Percentiles rank a stretch among this genome's conserved stretches.
phyloP scores from a whole-genome alignment of 2,329 filamentous ascomycete genomes.

The Penicillium sp. region DNA sequence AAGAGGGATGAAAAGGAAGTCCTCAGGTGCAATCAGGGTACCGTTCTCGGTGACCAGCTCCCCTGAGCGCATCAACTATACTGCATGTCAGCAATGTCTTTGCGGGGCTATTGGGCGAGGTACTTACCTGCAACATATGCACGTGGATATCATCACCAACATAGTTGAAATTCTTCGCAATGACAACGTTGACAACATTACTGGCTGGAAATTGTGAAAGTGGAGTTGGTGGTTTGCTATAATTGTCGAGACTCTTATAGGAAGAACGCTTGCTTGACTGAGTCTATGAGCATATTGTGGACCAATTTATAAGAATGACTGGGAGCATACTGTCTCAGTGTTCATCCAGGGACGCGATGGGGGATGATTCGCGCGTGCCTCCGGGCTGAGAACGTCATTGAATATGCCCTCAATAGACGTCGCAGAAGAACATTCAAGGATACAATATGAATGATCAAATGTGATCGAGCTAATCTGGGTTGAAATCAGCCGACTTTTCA shows the following conservation, averaged over 20 bases:
- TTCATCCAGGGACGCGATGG: conserved; percentile 17
- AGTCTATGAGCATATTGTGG: conserved; percentile 9
- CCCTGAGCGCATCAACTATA: conserved; percentile 71
- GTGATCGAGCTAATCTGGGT: conserved; percentile 61
- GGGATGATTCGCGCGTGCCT: conserved; percentile 23
- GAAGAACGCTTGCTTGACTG: conserved; percentile 26
- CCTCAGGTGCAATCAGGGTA: conserved; percentile 68
- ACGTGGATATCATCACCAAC: conserved; percentile 76
- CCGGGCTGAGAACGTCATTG: conserved; percentile 58
- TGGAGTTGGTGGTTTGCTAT: conserved; percentile 22
- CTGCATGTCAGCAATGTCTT: conserved; percentile 21
- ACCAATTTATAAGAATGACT: not conserved
- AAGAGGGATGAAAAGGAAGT: conserved; percentile 78
- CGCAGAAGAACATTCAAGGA: conserved; percentile 67
- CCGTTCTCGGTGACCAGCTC: conserved; percentile 73
- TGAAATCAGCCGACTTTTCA: conserved; percentile 1
- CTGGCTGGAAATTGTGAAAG: conserved; percentile 45
- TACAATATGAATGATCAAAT: conserved; percentile 67
- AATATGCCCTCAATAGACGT: conserved; percentile 81
- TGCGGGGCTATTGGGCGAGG: not conserved
- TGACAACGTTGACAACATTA: conserved; percentile 73
- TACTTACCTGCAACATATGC: conserved; percentile 60
- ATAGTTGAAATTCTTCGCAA: conserved; percentile 74
- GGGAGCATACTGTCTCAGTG: conserved; percentile 22
- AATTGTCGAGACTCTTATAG: conserved; percentile 18